Percentiles rank a stretch among this genome's conserved stretches.
These are phyloP conservation scores for Rutstroemia sydowiana DNA, from an alignment of 2,329 filamentous ascomycete species.

Conservation along the genomic window DNA sequence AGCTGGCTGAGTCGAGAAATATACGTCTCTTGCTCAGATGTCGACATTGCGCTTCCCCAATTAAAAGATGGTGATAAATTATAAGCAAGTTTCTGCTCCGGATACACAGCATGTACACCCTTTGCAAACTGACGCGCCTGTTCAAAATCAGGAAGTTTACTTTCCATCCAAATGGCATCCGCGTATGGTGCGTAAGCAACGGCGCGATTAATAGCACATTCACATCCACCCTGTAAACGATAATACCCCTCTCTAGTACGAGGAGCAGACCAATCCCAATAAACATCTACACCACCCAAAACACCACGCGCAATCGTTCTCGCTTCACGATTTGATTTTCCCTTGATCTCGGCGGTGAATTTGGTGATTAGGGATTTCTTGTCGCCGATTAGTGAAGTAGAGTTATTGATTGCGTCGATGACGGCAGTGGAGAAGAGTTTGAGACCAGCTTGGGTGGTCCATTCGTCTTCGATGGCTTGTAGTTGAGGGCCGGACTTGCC, in stretches of 20 bases:
- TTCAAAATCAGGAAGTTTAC: constrained; percentile 82
- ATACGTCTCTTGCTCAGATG: constrained; percentile 91
- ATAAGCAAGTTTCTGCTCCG: constrained; percentile 95
- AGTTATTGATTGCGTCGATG: constrained; percentile 67
- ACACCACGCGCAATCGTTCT: constrained; percentile 70
- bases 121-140: constrained; percentile 91
- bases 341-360: constrained; percentile 62
- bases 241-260: constrained; percentile 94
- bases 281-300: constrained; percentile 72
- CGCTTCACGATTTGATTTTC: constrained; percentile 80
- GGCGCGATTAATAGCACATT: constrained; percentile 84
- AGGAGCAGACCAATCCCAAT: constrained; percentile 93
- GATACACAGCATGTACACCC: constrained; percentile 89
- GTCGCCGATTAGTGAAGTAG: constrained; percentile 53
- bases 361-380: constrained; percentile 58
- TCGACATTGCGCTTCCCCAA: constrained; percentile 96
- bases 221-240: constrained; percentile 82
- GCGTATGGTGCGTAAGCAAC: constrained; percentile 88
- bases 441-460: constrained; percentile 70
- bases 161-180: constrained; percentile 99
- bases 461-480: constrained; percentile 86
- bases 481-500: constrained; percentile 77
- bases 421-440: constrained; percentile 91
- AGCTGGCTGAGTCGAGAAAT: constrained; percentile 79
- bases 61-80: constrained; percentile 99